Conservation (phyloP, 768 basidiomycete species). For the Pleurotus tuber-regium region DNA sequence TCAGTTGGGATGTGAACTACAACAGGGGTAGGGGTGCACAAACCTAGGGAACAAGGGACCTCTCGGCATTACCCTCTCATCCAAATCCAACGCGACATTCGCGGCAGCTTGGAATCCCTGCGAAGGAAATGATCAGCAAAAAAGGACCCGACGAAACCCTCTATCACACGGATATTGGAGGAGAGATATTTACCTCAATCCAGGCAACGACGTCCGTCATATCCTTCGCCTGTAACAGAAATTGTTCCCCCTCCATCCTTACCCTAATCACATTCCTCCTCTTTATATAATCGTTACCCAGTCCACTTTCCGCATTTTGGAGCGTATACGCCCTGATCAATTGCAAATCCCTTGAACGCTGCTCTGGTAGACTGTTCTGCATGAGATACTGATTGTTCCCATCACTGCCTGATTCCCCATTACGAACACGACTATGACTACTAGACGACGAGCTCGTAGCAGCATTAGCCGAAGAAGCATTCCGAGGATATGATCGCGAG, state of each 20-base stretch:
- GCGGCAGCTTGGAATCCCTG: constrained; percentile 89
- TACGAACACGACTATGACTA: background rate
- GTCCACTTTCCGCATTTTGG: constrained; percentile 89
- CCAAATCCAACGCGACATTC: constrained; percentile 89
- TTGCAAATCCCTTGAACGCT: constrained; percentile 45
- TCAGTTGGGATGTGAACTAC: too few species aligned
- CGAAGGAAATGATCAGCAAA: background rate
- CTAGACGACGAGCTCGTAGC: too few species aligned
- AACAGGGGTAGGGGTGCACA: too few species aligned
- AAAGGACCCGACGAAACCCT: constrained; percentile 6
- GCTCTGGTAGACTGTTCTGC: constrained; percentile 26
- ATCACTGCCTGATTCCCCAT: background rate
- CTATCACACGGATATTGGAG: too few species aligned
- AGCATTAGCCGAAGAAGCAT: too few species aligned
- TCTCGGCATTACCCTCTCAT: constrained; percentile 88
- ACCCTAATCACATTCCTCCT: constrained; percentile 92
- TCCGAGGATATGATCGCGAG: constrained; percentile 17
- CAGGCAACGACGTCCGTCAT: constrained; percentile 86
- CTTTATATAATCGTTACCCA: constrained; percentile 95
- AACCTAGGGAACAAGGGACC: constrained; percentile 84
- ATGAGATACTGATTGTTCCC: background rate
- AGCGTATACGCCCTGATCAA: constrained; percentile 68
- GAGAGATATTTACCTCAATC: constrained; percentile 74
- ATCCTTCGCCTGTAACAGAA: constrained; percentile 85
- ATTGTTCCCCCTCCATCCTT: constrained; percentile 93